Evolutionary conservation across 2,329 filamentous ascomycete genomes (phyloP).

Genomic region (Scortechinia acanthostroma): DNA sequence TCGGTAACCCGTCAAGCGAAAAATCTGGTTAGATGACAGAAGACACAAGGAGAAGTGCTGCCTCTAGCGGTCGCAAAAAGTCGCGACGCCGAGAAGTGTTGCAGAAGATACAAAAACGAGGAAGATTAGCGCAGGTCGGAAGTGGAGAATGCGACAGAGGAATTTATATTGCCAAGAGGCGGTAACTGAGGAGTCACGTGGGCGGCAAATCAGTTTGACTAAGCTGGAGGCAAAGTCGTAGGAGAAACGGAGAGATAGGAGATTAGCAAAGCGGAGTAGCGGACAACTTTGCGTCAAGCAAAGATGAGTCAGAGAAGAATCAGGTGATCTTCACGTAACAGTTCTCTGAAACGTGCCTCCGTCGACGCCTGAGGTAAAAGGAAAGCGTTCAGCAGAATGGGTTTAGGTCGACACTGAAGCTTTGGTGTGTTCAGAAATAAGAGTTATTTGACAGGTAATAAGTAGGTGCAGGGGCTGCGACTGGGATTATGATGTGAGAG

Average conservation of each 20-base stretch:
- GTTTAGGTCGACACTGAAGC: no score
- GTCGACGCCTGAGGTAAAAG: no score
- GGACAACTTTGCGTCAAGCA: not conserved
- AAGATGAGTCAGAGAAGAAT: not conserved
- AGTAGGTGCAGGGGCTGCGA: no score
- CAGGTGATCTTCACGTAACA: no score
- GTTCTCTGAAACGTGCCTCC: no score
- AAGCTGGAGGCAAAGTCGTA: not conserved
- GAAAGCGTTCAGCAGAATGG: no score
- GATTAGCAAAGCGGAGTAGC: not conserved
- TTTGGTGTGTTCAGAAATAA: no score
- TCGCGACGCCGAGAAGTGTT: no score
- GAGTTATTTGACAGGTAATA: no score
- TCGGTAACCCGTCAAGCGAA: conserved; percentile 12
- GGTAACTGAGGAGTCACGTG: conserved; percentile 21
- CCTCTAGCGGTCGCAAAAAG: conserved; percentile 6
- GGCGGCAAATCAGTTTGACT: conserved; percentile 8
- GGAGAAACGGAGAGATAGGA: not conserved
- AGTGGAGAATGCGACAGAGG: conserved; percentile 26
- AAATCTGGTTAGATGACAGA: conserved; percentile 14
- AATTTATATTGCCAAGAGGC: conserved; percentile 33
- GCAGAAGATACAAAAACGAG: conserved; percentile 14
- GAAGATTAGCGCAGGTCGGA: conserved; percentile 9
- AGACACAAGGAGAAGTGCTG: conserved; percentile 6
- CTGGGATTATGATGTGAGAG: conserved; percentile 7